Base-by-base conservation (phyloP, 805 yeast species). In the Nakazawaea molendinolei region DNA sequence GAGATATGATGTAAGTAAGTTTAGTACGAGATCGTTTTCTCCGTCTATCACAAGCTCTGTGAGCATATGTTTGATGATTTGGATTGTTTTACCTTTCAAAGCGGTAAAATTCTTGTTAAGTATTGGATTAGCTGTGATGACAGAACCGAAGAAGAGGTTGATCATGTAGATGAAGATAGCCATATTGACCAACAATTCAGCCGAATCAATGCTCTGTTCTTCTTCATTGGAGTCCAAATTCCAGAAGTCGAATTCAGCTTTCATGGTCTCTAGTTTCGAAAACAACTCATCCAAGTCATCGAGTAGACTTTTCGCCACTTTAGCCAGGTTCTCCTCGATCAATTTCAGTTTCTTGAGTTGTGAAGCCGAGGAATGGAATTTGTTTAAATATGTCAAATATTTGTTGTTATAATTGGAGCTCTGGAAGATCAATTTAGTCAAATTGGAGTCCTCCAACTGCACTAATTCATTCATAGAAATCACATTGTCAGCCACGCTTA, bases 401-500 rank as follows among this genome's bases (percentile, higher is more conserved):
- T 46, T 41, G 41, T 19, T 46, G 41, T 23, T 22, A 36, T 58
- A 58, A 15, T 44, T 43, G 3, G 63, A 48, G 34, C 50, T 56
- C 18, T 44, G 37, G 36, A 53, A 59, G 0, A 58, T 44, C 33
- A 60, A 36, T 13, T 49, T 44, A n/a, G 48, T 44, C 23, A 60
- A 38, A 26, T 46, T 31, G 10, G 44, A 39, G 36, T 60, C 58
- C 31, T 55, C 51, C 1, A 25, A 18, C 3, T 24, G 42, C 0
- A 56, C 45, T 23, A 56, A 43, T 4, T 48, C 45, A 37, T 57
- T 52, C 63, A 60, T 57, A 4, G 45, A 43, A 18, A 58, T 55
- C 5, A 60, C 58, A 40, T 60, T 56, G 45, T 60, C 64, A 1
- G 64, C 64, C 15, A 56, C 64, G 21, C 52, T 48, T 10, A 60